phyloP scores from a whole-genome alignment of 2,329 filamentous ascomycete genomes.

The Ascochyta clinopodiicola region DNA sequence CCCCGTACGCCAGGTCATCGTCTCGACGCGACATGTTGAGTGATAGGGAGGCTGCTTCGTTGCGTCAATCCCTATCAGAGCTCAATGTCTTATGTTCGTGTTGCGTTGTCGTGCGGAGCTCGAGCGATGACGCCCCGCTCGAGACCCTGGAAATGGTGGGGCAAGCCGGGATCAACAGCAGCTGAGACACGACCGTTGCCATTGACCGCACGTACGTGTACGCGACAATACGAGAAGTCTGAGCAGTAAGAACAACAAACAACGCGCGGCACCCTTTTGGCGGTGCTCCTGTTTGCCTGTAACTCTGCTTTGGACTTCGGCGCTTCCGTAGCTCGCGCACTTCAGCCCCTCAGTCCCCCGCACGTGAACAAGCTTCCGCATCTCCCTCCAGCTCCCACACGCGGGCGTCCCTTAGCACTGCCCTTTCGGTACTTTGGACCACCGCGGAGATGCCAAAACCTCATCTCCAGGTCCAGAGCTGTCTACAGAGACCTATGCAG shows the following conservation, averaged over 20 bases:
- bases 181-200: conserved; percentile 13
- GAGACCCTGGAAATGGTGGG: conserved; percentile 9
- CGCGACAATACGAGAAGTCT: background rate
- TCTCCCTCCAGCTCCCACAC: conserved; percentile 1
- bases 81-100: background rate
- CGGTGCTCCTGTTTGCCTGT: background rate
- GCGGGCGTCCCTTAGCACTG: background rate
- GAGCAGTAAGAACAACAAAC: background rate
- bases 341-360: conserved; percentile 2
- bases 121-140: conserved; percentile 12
- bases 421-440: background rate
- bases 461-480: background rate
- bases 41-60: background rate
- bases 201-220: background rate
- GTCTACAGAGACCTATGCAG: background rate
- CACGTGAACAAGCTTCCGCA: conserved; percentile 8
- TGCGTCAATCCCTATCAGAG: background rate
- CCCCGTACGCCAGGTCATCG: conserved; percentile 63
- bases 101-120: background rate
- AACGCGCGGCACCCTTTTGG: background rate
- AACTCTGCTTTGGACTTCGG: background rate
- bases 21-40: conserved; percentile 48
- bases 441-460: conserved; percentile 2
- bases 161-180: conserved; percentile 9
- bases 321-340: background rate